Conservation (phyloP, 306 rosid genomes). For the Fragaria vesca region DNA sequence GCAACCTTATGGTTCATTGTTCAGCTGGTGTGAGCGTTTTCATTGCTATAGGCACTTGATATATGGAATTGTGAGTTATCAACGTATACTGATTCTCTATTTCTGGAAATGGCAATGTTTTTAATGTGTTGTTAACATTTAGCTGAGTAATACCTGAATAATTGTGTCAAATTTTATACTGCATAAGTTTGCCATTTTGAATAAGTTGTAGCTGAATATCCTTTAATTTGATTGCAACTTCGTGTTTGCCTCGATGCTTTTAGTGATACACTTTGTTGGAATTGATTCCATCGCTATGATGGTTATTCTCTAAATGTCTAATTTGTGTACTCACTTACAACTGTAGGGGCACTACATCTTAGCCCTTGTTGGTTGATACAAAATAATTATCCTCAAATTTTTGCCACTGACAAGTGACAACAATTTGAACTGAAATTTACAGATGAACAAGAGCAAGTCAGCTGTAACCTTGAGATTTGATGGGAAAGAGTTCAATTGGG, state of each 20-base stretch:
- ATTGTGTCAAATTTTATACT: background rate
- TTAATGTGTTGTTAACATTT: background rate
- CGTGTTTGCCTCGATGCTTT: background rate
- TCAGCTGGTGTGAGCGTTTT: conserved; percentile 96
- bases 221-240: background rate
- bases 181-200: background rate
- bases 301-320: background rate
- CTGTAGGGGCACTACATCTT: background rate
- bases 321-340: background rate
- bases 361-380: background rate
- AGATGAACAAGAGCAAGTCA: conserved; percentile 61
- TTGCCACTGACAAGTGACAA: background rate
- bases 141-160: background rate
- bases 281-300: background rate
- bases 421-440: conserved; percentile 25
- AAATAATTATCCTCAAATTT: background rate
- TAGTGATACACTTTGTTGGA: background rate
- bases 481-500: conserved; percentile 58
- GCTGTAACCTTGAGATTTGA: conserved; percentile 51
- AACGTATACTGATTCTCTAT: background rate
- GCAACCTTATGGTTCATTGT: conserved; percentile 87
- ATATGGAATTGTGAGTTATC: conserved; percentile 79
- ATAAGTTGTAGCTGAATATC: background rate
- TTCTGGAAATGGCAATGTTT: background rate
- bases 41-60: conserved; percentile 78